phyloP scores from a whole-genome alignment of 1,139 yeast species.

The Yamadazyma taylorii region DNA sequence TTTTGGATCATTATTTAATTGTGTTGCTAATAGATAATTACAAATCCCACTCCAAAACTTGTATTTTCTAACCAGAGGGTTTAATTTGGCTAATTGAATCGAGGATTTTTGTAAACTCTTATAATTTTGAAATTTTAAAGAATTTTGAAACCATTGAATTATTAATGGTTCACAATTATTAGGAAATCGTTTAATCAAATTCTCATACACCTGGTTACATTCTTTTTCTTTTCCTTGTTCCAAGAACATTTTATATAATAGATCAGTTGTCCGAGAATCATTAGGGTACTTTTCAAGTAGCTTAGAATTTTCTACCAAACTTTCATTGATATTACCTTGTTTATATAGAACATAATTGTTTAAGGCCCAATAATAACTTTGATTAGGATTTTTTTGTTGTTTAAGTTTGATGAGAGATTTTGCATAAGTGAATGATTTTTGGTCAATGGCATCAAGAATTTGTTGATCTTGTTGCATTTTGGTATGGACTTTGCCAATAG shows the following conservation, averaged over 20 bases:
- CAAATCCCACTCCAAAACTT: conserved; percentile 52
- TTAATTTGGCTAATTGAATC: conserved; percentile 37
- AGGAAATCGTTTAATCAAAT: conserved; percentile 56
- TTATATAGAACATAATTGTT: conserved; percentile 43
- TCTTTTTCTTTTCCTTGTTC: conserved; percentile 35
- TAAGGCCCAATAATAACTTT: conserved; percentile 53
- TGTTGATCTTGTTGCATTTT: conserved; percentile 11
- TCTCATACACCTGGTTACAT: conserved; percentile 51
- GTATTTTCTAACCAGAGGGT: conserved; percentile 28
- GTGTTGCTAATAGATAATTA: conserved; percentile 31
- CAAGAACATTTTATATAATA: conserved; percentile 42
- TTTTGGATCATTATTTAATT: conserved; percentile 33
- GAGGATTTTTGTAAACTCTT: conserved; percentile 48
- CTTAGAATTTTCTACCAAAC: conserved; percentile 41
- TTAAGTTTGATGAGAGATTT: conserved; percentile 48
- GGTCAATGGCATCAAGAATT: conserved; percentile 48
- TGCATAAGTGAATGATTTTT: conserved; percentile 57
- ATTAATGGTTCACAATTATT: conserved; percentile 36
- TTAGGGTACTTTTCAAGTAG: conserved; percentile 50
- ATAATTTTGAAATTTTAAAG: conserved; percentile 33
- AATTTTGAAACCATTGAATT: conserved; percentile 47
- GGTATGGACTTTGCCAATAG: too few species aligned
- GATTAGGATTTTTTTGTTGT: conserved; percentile 55
- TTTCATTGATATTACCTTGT: conserved; percentile 45
- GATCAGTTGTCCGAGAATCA: conserved; percentile 52